These are phyloP conservation scores for Aspergillus sp. DNA, from an alignment of 2,329 filamentous ascomycete genomes.

Conservation along the genomic window DNA sequence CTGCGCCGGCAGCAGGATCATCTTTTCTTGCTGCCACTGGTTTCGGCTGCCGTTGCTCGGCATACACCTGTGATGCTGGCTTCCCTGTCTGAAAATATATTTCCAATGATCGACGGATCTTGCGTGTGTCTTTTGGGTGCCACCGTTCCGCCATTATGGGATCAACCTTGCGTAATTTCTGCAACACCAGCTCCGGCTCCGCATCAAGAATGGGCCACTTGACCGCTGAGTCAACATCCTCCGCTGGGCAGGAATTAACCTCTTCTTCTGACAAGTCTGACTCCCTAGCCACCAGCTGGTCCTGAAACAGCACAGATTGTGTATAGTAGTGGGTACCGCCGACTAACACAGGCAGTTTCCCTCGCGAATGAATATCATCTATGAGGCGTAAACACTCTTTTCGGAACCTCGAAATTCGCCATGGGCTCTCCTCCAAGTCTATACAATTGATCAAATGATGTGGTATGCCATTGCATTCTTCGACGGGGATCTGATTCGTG, in stretches of 20 bases:
- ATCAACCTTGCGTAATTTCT: conserved; percentile 75
- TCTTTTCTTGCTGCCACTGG: conserved; percentile 23
- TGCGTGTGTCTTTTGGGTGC: conserved; percentile 91
- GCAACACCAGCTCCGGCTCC: conserved; percentile 69
- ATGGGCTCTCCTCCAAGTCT: conserved; percentile 71
- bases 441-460: conserved; percentile 88
- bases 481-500: conserved; percentile 81
- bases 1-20: conserved; percentile 16
- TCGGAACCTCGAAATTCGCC: conserved; percentile 79
- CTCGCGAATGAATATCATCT: conserved; percentile 72
- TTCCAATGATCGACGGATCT: conserved; percentile 84
- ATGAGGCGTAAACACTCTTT: conserved; percentile 68
- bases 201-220: conserved; percentile 71
- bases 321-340: conserved; percentile 96
- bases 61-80: conserved; percentile 82
- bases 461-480: conserved; percentile 75
- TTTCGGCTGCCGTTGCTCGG: conserved; percentile 61
- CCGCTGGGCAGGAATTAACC: conserved; percentile 19
- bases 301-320: conserved; percentile 80
- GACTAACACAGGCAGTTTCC: conserved; percentile 83
- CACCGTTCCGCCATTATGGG: conserved; percentile 85
- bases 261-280: conserved; percentile 24
- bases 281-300: conserved; percentile 56
- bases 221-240: conserved; percentile 25
- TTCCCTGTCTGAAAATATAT: conserved; percentile 83